phyloP scores from a whole-genome alignment of 495 filamentous ascomycete species.

The Elasticomyces elasticus region DNA sequence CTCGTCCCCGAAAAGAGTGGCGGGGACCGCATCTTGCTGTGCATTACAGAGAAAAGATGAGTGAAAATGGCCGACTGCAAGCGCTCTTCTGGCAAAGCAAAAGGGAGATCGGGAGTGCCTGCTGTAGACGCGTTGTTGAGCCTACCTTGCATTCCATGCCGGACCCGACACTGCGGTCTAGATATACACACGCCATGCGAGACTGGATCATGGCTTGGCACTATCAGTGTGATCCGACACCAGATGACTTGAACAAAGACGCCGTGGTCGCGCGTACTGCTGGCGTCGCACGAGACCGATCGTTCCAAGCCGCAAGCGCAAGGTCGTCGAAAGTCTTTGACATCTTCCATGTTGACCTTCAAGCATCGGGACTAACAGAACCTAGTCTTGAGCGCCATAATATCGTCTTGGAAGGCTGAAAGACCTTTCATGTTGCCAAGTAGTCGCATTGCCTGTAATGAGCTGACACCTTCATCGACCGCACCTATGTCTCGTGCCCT shows the following conservation, averaged over 20 bases:
- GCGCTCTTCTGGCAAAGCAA: not conserved
- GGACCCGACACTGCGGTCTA: not conserved
- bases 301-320: not conserved
- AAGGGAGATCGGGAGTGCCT: not conserved
- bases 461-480: too few species aligned
- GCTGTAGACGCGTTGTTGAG: conserved; percentile 12
- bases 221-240: not conserved
- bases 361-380: too few species aligned
- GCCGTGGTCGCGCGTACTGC: not conserved
- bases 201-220: not conserved
- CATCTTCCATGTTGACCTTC: too few species aligned
- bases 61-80: not conserved
- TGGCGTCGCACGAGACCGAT: not conserved
- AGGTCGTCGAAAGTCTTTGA: not conserved
- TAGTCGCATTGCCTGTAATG: too few species aligned
- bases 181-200: not conserved
- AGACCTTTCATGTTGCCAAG: too few species aligned
- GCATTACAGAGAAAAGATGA: not conserved
- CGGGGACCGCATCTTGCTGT: conserved; percentile 13
- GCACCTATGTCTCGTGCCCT: too few species aligned
- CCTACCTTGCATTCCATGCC: conserved; percentile 10
- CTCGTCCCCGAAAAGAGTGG: conserved; percentile 17
- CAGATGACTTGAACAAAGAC: not conserved
- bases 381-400: too few species aligned
- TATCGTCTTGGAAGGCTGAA: too few species aligned